Base-by-base conservation (phyloP, 1,284 basidiomycete species). In the Schizophyllum amplum region DNA sequence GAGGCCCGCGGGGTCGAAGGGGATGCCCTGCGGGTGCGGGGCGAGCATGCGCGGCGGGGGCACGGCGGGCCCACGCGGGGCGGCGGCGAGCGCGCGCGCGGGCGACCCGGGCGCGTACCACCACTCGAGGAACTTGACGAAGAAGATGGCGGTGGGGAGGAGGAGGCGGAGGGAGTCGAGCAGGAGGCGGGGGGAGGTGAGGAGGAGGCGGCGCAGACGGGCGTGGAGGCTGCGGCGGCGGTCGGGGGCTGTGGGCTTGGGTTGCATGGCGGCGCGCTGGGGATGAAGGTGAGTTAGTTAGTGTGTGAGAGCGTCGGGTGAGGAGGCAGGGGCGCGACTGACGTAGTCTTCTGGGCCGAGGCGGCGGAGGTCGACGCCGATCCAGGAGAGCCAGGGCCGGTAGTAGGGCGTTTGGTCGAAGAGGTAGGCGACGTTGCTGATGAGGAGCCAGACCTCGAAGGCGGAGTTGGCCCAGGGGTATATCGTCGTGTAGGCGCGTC, bases 101-200 rank as follows among this genome's bases (percentile, higher is more conserved):
- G 95, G 94, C 2, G 95, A 98, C 25, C 84, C 83, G 7, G 95
- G 92, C 17, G 94, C 96, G 71, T 98, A 99, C 95, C 97, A 99
- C 95, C 97, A 99, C 72, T 99, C 94, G 26, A 98, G 78, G 71
- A 99, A 96, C 72, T 97, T 98, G 77, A 99, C 82, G 69, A 94
- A 89, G 71, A 99, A 97, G 60, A 99, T 95, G 33, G 93, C 87
- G 3, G 91, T 90, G 1, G 97, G 94, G 9, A 97, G 81, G 15
- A 95, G 79, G 51, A 96, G 76, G 62, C 88, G 86, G 51, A 95
- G 75, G 1, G 87, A 92, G 66, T 91, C 86, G 46, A 92, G 75
- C 6, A 90, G 63, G 49, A 86, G 69, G 51, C 76, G 78, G 4
- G 89, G 89, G 9, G 84, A 82, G 46, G 69, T 71, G 55, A 74